Evolutionary conservation across 2,329 filamentous ascomycete genomes (phyloP).

Genomic region (Epichloe brachyelytri): DNA sequence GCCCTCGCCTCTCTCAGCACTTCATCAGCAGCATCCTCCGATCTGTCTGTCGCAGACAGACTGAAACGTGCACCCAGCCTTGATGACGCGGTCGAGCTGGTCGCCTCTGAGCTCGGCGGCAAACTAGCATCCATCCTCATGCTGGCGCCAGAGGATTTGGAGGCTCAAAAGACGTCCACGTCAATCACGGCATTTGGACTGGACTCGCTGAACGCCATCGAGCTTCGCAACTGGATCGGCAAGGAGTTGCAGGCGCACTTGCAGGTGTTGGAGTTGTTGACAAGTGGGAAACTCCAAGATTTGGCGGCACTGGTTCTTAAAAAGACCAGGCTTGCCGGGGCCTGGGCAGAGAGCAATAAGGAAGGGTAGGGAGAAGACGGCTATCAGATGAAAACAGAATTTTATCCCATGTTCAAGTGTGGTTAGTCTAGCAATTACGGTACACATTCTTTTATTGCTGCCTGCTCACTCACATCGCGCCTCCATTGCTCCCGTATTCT

Average conservation of each 20-base stretch:
- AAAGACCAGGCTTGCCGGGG: conserved; percentile 13
- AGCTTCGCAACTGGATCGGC: conserved; percentile 38
- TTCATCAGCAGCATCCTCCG: background rate
- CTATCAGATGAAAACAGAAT: too few species aligned
- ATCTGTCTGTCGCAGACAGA: conserved; percentile 8
- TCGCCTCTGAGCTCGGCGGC: conserved; percentile 11
- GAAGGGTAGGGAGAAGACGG: too few species aligned
- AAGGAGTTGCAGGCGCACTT: conserved; percentile 29
- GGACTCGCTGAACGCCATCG: conserved; percentile 37
- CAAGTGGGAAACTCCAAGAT: conserved; percentile 28
- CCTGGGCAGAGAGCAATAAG: conserved; percentile 4
- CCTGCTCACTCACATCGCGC: background rate
- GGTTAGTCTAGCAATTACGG: too few species aligned
- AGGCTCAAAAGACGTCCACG: conserved; percentile 9
- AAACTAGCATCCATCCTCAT: conserved; percentile 24
- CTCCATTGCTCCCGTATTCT: conserved; percentile 21
- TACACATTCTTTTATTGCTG: background rate
- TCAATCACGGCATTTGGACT: conserved; percentile 19
- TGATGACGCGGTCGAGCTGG: conserved; percentile 15
- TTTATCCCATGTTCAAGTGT: too few species aligned
- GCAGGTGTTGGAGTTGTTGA: conserved; percentile 42
- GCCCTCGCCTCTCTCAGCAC: conserved; percentile 14
- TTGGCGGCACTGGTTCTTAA: conserved; percentile 13
- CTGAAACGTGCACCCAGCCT: conserved; percentile 6
- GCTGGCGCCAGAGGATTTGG: conserved; percentile 14